Evolutionary conservation across 169 alveolate genomes (phyloP).

Genomic region (Plasmodium relictum): DNA sequence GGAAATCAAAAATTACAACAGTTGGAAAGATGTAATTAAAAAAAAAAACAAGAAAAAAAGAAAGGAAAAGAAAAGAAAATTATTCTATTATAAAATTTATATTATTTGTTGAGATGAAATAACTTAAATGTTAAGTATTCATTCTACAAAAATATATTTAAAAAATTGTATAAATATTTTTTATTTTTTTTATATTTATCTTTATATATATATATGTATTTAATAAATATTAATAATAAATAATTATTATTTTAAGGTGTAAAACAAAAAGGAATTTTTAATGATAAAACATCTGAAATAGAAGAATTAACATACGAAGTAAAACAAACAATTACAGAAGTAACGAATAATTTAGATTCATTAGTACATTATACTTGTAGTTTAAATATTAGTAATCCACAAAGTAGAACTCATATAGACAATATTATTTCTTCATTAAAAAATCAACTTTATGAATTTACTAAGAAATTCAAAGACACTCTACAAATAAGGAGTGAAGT

Average conservation of each 20-base stretch:
- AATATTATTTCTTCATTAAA: slow-evolving; percentile 44
- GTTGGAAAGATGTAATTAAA: slow-evolving; percentile 62
- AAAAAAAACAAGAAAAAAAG: background rate
- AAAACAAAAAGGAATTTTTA: slow-evolving; percentile 80
- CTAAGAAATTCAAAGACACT: slow-evolving; percentile 84
- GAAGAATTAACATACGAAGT: slow-evolving; percentile 82
- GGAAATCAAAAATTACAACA: slow-evolving; percentile 79
- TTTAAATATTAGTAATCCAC: slow-evolving; percentile 43
- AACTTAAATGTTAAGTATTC: no score
- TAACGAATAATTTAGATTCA: slow-evolving; percentile 35
- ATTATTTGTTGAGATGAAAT: no score
- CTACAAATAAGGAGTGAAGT: slow-evolving; percentile 83
- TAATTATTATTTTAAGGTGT: slow-evolving; percentile 42
- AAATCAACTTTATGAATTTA: slow-evolving; percentile 63
- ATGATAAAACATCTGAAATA: slow-evolving; percentile 79
- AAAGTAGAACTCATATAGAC: slow-evolving; percentile 48
- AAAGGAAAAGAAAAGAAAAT: no score
- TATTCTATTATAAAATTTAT: no score
- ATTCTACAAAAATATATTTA: no score
- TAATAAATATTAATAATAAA: background rate
- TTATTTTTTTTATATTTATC: no score
- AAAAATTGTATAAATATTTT: no score
- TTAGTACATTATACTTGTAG: slow-evolving; percentile 18
- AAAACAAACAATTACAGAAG: slow-evolving; percentile 78
- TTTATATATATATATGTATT: no score